These are phyloP conservation scores for Tulasnella sp. DNA, from an alignment of 768 basidiomycete genomes.

Conservation along the genomic window DNA sequence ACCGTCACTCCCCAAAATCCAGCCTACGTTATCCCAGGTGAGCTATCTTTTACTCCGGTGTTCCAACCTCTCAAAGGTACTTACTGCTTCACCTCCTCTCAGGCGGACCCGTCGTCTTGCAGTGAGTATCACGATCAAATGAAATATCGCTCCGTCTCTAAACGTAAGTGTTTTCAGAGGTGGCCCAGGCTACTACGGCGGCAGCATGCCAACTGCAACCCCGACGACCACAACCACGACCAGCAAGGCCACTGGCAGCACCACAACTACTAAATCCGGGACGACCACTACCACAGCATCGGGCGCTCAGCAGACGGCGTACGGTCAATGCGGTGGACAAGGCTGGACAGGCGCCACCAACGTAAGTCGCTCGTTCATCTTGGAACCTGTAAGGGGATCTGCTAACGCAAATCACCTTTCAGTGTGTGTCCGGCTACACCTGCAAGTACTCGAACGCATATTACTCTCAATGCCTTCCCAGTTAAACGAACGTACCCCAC, in stretches of 20 bases:
- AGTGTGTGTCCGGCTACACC: background rate
- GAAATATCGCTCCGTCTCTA: background rate
- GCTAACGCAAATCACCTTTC: background rate
- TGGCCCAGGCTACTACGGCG: background rate
- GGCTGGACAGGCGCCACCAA: background rate
- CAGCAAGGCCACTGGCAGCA: too few species aligned
- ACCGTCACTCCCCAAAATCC: background rate
- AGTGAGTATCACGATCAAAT: background rate
- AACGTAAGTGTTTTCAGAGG: background rate
- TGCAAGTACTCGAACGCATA: background rate
- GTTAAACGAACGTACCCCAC: background rate
- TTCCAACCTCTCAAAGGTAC: background rate
- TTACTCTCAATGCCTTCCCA: background rate
- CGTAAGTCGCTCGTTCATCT: background rate
- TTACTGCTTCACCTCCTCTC: background rate
- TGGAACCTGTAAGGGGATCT: background rate
- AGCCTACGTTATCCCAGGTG: constrained; percentile 4
- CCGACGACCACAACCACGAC: background rate
- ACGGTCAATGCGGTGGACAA: background rate
- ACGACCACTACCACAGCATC: background rate
- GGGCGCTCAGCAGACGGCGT: background rate
- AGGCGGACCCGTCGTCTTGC: constrained; percentile 1
- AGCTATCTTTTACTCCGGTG: background rate
- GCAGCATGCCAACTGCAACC: too few species aligned
- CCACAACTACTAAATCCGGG: too few species aligned